Percentiles rank a stretch among this genome's conserved stretches.
These are phyloP conservation scores for Raffaelea arxii DNA, from an alignment of 2,329 filamentous ascomycete genomes.

Conservation along the genomic window DNA sequence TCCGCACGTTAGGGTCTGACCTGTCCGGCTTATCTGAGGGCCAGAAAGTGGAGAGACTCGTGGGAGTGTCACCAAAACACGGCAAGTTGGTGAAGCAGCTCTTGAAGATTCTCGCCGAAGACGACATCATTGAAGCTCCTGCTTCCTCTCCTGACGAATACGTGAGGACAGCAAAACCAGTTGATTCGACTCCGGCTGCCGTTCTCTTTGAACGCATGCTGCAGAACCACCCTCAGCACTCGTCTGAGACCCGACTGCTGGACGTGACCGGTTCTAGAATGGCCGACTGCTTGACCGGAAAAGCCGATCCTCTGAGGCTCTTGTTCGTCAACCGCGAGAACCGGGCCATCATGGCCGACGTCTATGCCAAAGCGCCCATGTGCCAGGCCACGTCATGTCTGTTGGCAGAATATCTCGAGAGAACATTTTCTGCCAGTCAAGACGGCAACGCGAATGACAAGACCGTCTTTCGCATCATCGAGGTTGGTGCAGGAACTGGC, in stretches of 20 bases:
- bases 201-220: constrained; percentile 19
- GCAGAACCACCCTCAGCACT: constrained; percentile 16
- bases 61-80: not conserved
- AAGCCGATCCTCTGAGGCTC: constrained; percentile 9
- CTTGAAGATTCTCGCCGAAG: constrained; percentile 23
- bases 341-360: constrained; percentile 18
- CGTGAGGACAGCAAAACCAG: constrained; percentile 18
- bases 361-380: constrained; percentile 17
- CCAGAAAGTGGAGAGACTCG: not conserved
- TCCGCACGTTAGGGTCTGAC: not conserved
- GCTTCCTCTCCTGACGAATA: constrained; percentile 11
- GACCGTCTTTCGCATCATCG: constrained; percentile 16
- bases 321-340: constrained; percentile 9
- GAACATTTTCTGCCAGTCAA: not conserved
- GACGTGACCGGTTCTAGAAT: constrained; percentile 9
- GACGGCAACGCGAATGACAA: not conserved
- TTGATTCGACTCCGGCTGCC: constrained; percentile 12
- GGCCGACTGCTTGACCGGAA: constrained; percentile 10
- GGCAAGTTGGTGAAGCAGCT: constrained; percentile 16
- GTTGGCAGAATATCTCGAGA: not conserved
- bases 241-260: constrained; percentile 13
- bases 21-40: not conserved
- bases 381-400: not conserved
- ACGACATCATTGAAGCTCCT: constrained; percentile 18
- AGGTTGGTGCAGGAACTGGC: constrained; percentile 23